These are phyloP conservation scores for Colletotrichum falcatum DNA, from an alignment of 2,329 filamentous ascomycete genomes.

Conservation along the genomic window DNA sequence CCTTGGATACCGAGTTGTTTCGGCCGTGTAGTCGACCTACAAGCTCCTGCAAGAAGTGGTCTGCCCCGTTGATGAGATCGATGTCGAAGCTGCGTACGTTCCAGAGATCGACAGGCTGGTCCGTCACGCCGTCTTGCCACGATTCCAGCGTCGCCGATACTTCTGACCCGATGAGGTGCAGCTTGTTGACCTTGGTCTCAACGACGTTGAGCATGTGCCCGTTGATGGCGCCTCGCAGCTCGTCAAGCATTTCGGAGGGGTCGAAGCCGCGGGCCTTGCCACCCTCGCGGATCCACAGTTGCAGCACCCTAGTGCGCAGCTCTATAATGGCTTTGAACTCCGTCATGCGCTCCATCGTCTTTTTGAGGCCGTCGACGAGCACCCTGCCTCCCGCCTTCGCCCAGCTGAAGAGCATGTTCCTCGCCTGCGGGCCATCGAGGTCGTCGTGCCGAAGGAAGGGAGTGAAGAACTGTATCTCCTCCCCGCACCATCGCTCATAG, in stretches of 20 bases:
- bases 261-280: constrained; percentile 75
- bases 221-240: constrained; percentile 77
- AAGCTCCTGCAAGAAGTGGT: constrained; percentile 76
- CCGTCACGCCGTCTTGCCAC: constrained; percentile 68
- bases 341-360: constrained; percentile 67
- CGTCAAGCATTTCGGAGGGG: constrained; percentile 74
- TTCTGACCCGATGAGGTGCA: constrained; percentile 74
- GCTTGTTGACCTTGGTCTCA: constrained; percentile 70
- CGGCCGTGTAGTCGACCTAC: constrained; percentile 78
- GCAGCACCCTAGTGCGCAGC: constrained; percentile 76
- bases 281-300: constrained; percentile 80
- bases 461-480: constrained; percentile 86
- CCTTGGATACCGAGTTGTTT: constrained; percentile 72
- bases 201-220: constrained; percentile 73
- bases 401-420: constrained; percentile 73
- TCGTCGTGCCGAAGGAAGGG: constrained; percentile 90
- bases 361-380: constrained; percentile 71
- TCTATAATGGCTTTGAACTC: constrained; percentile 78
- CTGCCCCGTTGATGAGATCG: constrained; percentile 74
- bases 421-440: constrained; percentile 69
- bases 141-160: constrained; percentile 70
- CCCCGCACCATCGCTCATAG: constrained; percentile 81
- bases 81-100: constrained; percentile 70
- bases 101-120: constrained; percentile 73
- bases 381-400: constrained; percentile 69